Percentiles rank a stretch among this genome's conserved stretches.
phyloP scores from a whole-genome alignment of 345 rosid genomes.

The Aethionema arabicum region DNA sequence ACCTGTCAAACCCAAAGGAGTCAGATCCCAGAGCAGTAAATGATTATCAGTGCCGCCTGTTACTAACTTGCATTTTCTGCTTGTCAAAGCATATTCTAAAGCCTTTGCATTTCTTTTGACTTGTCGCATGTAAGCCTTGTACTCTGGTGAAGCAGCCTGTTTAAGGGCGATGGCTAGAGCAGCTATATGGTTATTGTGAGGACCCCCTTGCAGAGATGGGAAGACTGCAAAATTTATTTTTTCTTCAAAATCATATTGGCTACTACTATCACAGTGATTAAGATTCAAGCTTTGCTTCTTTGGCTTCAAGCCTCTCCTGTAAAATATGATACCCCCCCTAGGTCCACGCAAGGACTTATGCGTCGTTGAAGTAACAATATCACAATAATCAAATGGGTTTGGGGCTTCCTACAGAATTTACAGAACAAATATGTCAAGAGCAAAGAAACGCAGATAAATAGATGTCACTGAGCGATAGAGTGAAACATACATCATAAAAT shows the following conservation, averaged over 20 bases:
- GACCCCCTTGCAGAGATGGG: conserved; percentile 92
- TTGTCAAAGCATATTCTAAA: conserved; percentile 64
- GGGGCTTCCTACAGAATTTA: conserved; percentile 54
- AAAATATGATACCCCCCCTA: conserved; percentile 88
- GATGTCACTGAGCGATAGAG: not conserved
- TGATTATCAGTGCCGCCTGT: conserved; percentile 94
- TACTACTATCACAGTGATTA: conserved; percentile 55
- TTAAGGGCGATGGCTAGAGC: conserved; percentile 94
- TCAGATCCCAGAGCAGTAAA: conserved; percentile 89
- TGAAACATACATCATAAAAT: not conserved
- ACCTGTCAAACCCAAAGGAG: conserved; percentile 81
- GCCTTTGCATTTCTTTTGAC: conserved; percentile 86
- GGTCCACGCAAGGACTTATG: conserved; percentile 95
- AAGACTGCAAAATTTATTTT: conserved; percentile 86
- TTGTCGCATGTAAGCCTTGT: conserved; percentile 76
- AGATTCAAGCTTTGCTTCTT: conserved; percentile 56
- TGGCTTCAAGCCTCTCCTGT: conserved; percentile 67
- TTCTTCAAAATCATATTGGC: conserved; percentile 77
- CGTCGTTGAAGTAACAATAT: conserved; percentile 89
- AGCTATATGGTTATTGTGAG: conserved; percentile 96
- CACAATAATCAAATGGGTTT: conserved; percentile 83
- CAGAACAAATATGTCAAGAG: conserved; percentile 25
- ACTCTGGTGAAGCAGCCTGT: conserved; percentile 83
- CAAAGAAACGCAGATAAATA: not conserved
- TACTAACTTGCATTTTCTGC: conserved; percentile 72